Evolutionary conservation across 257 asterid species (phyloP), one percentile per base, ranked within the genome.

Genomic region (Capsicum chinense): DNA sequence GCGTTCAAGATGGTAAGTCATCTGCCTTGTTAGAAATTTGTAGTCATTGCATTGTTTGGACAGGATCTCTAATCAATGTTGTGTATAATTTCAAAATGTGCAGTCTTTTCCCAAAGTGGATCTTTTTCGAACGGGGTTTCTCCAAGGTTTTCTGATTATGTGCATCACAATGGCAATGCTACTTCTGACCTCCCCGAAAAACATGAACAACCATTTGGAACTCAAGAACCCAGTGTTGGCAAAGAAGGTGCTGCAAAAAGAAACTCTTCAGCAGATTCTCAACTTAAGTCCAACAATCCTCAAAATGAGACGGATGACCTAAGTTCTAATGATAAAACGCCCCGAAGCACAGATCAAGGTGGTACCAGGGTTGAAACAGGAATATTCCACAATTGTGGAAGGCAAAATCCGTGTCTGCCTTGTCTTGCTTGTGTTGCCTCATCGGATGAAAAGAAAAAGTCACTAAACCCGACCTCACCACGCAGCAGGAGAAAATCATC

Each of bases 1-100:
- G 99, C n/a, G 93, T 95, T 69, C 97, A 90, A 89, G 99, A 95
- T 83, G 99, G 99, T 93, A 83, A 90, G 91, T 79, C 15, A 42
- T 74, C 73, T 6, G 37, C 80, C 62, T 26, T 26, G 19, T 12
- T 79, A 44, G 15, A 60, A 62, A 39, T 57, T 71, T 35, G 2
- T 8, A 4, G 42, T 35, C 83, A 56, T 59, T 85, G 15, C 52
- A 17, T 66, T 62, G 57, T 44, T 54, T 56, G 62, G 79, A 42
- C 21, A 62, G 12, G 83, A 76, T 52, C 26, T 84, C 33, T 81
- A 84, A 58, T 74, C 7, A 54, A 13, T 12, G 35, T 78, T 47
- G 3, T 82, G 33, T 9, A 17, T 83, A 17, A 26, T 48, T 79
- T 68, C 87, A 39, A 84, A 57, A 73, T 80, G 66, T 89, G 81